phyloP scores from a whole-genome alignment of 2,329 filamentous ascomycete species.

The Lojkania enalia region DNA sequence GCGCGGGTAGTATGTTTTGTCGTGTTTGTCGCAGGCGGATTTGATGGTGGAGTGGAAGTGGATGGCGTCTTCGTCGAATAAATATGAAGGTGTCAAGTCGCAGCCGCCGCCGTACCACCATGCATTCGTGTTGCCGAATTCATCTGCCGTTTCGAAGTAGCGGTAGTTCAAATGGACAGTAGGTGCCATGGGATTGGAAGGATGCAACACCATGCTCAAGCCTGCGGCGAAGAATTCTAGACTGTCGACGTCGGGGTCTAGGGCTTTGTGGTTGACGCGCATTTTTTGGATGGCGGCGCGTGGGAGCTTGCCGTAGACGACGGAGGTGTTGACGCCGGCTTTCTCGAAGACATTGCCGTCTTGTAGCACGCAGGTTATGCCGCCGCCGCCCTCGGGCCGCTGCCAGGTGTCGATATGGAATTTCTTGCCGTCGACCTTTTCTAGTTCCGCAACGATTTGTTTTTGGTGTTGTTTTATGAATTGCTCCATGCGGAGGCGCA shows the following conservation, averaged over 20 bases:
- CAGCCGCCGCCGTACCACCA: conserved; percentile 99
- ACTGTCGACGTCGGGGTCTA: conserved; percentile 76
- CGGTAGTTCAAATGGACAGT: conserved; percentile 98
- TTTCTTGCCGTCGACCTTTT: conserved; percentile 78
- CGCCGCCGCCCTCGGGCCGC: conserved; percentile 85
- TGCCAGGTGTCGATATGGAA: conserved; percentile 88
- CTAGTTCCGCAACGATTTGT: conserved; percentile 80
- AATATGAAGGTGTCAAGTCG: conserved; percentile 88
- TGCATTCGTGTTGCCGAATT: conserved; percentile 76
- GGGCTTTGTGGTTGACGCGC: conserved; percentile 90
- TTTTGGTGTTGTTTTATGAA: conserved; percentile 93
- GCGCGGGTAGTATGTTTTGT: conserved; percentile 85
- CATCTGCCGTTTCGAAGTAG: conserved; percentile 94
- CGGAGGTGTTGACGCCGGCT: conserved; percentile 89
- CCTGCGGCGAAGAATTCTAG: conserved; percentile 96
- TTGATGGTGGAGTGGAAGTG: conserved; percentile 97
- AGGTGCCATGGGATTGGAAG: conserved; percentile 92
- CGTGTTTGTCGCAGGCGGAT: conserved; percentile 88
- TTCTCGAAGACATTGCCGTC: conserved; percentile 98
- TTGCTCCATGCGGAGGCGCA: conserved; percentile 97
- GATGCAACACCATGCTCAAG: conserved; percentile 89
- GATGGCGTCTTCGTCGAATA: conserved; percentile 95
- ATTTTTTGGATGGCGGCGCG: conserved; percentile 79
- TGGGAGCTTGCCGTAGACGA: conserved; percentile 90
- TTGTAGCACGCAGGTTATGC: conserved; percentile 91